A percentile compares a stretch with the other conserved stretches of the same genome.
Evolutionary conservation across 2,329 filamentous ascomycete genomes (phyloP).

Genomic region (Trichoderma koningiopsis): DNA sequence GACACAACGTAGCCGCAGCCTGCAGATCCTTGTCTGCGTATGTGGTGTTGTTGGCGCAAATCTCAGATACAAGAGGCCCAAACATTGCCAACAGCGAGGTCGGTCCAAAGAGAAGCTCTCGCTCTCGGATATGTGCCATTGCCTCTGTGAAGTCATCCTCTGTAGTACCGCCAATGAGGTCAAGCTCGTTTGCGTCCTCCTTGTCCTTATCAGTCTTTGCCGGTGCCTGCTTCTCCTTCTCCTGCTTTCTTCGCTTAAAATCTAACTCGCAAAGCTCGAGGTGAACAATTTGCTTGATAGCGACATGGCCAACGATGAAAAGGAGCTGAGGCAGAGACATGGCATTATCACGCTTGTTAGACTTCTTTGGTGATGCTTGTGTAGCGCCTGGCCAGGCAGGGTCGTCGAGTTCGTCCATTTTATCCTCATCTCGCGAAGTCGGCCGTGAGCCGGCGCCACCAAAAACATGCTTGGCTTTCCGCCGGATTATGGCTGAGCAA

Average conservation of each 20-base stretch:
- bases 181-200: conserved; percentile 82
- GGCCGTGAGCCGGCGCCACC: conserved; percentile 44
- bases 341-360: conserved; percentile 66
- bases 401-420: conserved; percentile 37
- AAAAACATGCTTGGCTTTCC: conserved; percentile 84
- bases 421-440: conserved; percentile 49
- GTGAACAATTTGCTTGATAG: conserved; percentile 98
- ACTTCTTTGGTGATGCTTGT: conserved; percentile 38
- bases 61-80: conserved; percentile 86
- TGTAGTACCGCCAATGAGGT: conserved; percentile 94
- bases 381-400: conserved; percentile 37
- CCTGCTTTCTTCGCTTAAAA: conserved; percentile 94
- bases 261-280: conserved; percentile 96
- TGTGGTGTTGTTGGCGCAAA: conserved; percentile 90
- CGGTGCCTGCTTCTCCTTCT: conserved; percentile 70
- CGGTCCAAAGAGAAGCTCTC: conserved; percentile 79
- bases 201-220: conserved; percentile 55
- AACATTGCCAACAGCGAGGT: conserved; percentile 86
- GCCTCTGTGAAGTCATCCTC: conserved; percentile 91
- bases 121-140: conserved; percentile 80
- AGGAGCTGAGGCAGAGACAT: conserved; percentile 84
- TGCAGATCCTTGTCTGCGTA: conserved; percentile 91
- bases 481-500: conserved; percentile 85
- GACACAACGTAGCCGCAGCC: conserved; percentile 87
- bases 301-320: conserved; percentile 93